A percentile compares a stretch with the other conserved stretches of the same genome.
Evolutionary conservation across 345 rosid genomes (phyloP).

Genomic region (Eucalyptus erythrocorys): DNA sequence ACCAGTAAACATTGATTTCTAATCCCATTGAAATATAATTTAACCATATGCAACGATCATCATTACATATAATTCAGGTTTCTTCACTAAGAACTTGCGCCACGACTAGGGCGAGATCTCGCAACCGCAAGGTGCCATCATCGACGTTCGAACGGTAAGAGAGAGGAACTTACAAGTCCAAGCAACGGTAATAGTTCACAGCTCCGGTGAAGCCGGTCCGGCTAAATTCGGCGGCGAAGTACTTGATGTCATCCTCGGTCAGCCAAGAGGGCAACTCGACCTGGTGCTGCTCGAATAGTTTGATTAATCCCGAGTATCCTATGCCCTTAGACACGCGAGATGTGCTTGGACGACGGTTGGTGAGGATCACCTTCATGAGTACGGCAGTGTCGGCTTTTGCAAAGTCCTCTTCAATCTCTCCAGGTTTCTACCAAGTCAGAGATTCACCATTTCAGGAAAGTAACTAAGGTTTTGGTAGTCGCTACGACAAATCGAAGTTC

Average conservation of each 20-base stretch:
- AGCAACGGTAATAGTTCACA: slow-evolving; percentile 64
- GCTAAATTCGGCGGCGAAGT: slow-evolving; percentile 37
- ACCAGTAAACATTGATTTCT: no score
- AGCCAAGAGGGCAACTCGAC: slow-evolving; percentile 55
- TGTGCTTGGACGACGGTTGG: slow-evolving; percentile 25
- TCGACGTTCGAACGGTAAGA: not conserved
- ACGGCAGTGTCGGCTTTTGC: slow-evolving; percentile 37
- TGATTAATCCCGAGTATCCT: slow-evolving; percentile 45
- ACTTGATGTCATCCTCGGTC: slow-evolving; percentile 47
- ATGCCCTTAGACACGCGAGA: slow-evolving; percentile 36
- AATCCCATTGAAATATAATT: no score
- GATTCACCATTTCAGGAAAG: slow-evolving; percentile 9
- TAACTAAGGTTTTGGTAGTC: not conserved
- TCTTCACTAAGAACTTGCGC: not conserved
- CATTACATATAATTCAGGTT: not conserved
- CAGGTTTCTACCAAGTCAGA: slow-evolving; percentile 33
- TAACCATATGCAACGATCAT: no score
- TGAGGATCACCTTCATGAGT: slow-evolving; percentile 26
- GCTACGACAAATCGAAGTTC: not conserved
- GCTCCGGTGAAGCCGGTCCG: slow-evolving; percentile 76
- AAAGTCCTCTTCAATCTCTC: slow-evolving; percentile 62
- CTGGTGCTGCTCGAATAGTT: not conserved
- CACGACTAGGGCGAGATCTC: not conserved
- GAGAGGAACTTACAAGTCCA: slow-evolving; percentile 38
- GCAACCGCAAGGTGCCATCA: no score